Percentiles rank a stretch among this genome's conserved stretches.
Evolutionary conservation across 2,329 filamentous ascomycete species (phyloP).

Genomic region (Cercospora sesami): DNA sequence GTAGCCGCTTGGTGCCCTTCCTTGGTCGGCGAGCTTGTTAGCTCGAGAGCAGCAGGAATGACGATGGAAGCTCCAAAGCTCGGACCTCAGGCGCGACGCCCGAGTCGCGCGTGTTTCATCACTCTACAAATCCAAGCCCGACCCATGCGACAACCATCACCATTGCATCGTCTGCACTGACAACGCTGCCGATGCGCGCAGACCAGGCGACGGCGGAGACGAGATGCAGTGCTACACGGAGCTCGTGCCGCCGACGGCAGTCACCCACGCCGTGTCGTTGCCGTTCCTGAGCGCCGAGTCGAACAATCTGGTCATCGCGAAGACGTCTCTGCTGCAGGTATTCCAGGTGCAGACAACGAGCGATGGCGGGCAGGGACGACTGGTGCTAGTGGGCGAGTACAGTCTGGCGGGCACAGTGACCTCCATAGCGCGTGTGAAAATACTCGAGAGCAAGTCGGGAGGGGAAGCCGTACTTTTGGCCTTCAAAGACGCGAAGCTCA

Average conservation of each 20-base stretch:
- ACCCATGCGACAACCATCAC: background rate
- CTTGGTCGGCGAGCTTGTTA: background rate
- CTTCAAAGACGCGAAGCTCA: constrained; percentile 88
- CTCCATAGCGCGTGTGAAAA: constrained; percentile 75
- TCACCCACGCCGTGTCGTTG: constrained; percentile 80
- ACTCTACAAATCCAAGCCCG: background rate
- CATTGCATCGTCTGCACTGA: background rate
- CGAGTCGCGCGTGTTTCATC: background rate
- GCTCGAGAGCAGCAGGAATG: background rate
- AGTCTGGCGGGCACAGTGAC: constrained; percentile 80
- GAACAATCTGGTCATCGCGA: constrained; percentile 85
- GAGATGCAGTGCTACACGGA: constrained; percentile 97
- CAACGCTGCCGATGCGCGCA: background rate
- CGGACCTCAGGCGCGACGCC: background rate
- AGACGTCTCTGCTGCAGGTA: constrained; percentile 88
- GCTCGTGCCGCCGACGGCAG: constrained; percentile 87
- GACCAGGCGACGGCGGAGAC: background rate
- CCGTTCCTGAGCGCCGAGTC: constrained; percentile 74
- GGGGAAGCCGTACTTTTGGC: constrained; percentile 82
- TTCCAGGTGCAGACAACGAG: constrained; percentile 55
- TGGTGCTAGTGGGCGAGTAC: constrained; percentile 71
- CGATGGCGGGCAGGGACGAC: constrained; percentile 64
- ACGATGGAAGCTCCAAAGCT: background rate
- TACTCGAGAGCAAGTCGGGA: constrained; percentile 70
- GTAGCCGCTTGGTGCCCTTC: background rate